Base-by-base conservation (phyloP, 805 yeast species). In the Nakazawaea wyomingensis region DNA sequence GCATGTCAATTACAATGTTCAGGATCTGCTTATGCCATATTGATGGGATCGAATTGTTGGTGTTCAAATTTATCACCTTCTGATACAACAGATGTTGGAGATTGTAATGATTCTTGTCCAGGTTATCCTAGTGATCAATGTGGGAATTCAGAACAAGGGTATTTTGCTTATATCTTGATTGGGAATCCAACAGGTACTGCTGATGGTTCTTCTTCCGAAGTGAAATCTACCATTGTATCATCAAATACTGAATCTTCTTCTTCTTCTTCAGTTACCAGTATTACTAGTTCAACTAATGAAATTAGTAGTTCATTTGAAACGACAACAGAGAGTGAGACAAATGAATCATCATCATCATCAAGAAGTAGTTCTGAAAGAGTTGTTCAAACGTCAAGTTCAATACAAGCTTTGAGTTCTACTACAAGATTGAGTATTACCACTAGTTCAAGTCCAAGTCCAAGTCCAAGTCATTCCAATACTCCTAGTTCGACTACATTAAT, bases 1-100 rank as follows among this genome's bases (percentile, higher is more conserved):
- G 55, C 53, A 9, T 81, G 88, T 54, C 52, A 66, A 3, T 65
- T 61, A 35, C 56, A 62, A 17, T 81, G 87, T 53, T 9, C 4
- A 11, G 74, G 73, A 6, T 71, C 63, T 48, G 67, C 76, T 8
- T 76, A 68, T 45, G 87, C 78, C 14, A 69, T 81, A 32, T 59
- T 80, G 29, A 78, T 66, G 49, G 68, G 65, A n/a, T 48, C 60
- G 30, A 30, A 62, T 36, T 81, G 88, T 56, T 82, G 83, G 82
- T 81, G 88, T 54, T 69, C 85, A 5, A 69, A 80, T 52, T 48
- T 53, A 7, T 57, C 69, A 17, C 86, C 87, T 0, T 11, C 14
- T 1, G 14, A 18, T 9, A 35, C 39, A 5, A 24, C 32, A 11
- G 39, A 28, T 27, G n/a, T 26, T 13, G 9, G 16, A 29, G 39